Conservation (phyloP, 148 eudicot species). For the Rhododendron vialii region DNA sequence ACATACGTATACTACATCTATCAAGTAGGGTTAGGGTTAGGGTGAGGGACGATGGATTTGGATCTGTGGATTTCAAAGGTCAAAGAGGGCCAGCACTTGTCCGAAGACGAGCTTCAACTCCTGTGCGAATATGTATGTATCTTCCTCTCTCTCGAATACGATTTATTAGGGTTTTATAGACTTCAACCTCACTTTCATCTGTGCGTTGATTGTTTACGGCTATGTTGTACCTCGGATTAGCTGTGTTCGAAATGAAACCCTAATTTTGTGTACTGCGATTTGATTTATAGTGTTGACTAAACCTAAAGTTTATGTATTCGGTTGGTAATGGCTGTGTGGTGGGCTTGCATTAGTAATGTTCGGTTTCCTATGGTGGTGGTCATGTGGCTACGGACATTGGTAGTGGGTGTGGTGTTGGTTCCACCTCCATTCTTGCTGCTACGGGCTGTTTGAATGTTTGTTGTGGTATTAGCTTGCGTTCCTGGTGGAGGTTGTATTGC, state of each 20-base stretch:
- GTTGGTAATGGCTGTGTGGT: background rate
- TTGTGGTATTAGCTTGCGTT: background rate
- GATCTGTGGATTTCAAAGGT: conserved; percentile 93
- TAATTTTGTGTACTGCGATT: background rate
- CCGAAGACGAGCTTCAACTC: conserved; percentile 96
- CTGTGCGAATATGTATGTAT: conserved; percentile 80
- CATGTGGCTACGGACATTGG: background rate
- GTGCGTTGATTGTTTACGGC: background rate
- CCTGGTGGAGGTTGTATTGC: background rate
- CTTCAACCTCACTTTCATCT: background rate
- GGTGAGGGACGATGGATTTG: conserved; percentile 62
- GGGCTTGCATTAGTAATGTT: background rate
- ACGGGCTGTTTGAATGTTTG: background rate
- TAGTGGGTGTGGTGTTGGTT: background rate
- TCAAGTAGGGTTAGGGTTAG: background rate
- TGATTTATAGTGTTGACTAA: background rate
- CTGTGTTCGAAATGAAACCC: background rate
- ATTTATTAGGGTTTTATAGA: background rate
- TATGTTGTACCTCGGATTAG: background rate
- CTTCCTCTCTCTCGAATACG: background rate
- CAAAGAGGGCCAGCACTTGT: conserved; percentile 93
- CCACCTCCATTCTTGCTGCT: background rate
- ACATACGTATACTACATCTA: background rate
- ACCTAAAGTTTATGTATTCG: background rate
- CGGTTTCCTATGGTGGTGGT: background rate